Conservation (phyloP, 1,284 basidiomycete species). For the Papiliotrema fonsecae region DNA sequence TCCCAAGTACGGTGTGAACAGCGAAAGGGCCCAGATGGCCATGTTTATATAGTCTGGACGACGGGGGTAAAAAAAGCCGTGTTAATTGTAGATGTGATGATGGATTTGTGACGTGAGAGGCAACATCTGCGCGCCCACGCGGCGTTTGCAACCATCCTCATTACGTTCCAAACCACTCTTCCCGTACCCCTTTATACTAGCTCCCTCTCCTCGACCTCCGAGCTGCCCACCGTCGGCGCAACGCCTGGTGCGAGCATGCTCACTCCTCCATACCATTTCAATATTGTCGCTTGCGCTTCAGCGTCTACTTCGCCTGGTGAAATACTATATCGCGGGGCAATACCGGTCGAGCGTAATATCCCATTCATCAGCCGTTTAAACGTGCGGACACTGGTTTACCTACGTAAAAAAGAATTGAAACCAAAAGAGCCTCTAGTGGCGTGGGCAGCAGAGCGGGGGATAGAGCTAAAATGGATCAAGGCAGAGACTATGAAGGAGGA, state of each 20-base stretch:
- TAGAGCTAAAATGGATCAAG: constrained; percentile 36
- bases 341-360: constrained; percentile 36
- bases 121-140: too few relatives aligned
- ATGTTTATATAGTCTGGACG: too few relatives aligned
- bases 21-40: too few relatives aligned
- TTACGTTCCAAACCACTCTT: too few relatives aligned
- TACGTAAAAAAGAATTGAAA: constrained; percentile 51
- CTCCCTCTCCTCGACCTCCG: background rate
- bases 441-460: constrained; percentile 26
- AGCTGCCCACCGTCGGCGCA: too few relatives aligned
- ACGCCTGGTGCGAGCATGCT: too few relatives aligned
- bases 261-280: constrained; percentile 24
- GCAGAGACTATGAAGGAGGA: constrained; percentile 42
- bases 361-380: constrained; percentile 46
- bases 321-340: constrained; percentile 38
- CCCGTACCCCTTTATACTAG: constrained; percentile 1
- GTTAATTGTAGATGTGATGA: too few relatives aligned
- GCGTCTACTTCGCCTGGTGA: constrained; percentile 4
- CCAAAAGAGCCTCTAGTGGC: constrained; percentile 20
- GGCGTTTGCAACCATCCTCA: too few relatives aligned
- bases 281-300: constrained; percentile 11
- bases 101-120: too few relatives aligned
- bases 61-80: too few relatives aligned
- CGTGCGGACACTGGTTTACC: constrained; percentile 55
- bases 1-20: too few relatives aligned